These are phyloP conservation scores for Taphrina communis DNA, from an alignment of 1,139 yeast species.

Conservation along the genomic window DNA sequence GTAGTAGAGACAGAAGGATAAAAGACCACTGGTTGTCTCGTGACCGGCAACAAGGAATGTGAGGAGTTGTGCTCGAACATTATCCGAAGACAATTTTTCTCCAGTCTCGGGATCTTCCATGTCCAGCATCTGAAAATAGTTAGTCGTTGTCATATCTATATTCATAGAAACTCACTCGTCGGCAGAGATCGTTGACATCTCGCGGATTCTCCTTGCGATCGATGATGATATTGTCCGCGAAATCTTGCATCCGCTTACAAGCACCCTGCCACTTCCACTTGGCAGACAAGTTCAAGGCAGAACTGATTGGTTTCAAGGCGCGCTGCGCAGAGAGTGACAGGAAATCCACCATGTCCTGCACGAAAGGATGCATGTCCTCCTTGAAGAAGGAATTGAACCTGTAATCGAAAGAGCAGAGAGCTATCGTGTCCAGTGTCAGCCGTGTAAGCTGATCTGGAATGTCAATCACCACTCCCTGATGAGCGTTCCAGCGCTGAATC, in stretches of 20 bases:
- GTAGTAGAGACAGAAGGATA: conserved; percentile 42
- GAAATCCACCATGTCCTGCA: conserved; percentile 36
- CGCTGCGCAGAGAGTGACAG: conserved; percentile 37
- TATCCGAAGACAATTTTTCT: conserved; percentile 24
- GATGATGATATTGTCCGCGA: conserved; percentile 33
- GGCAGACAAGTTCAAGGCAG: conserved; percentile 24
- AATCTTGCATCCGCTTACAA: conserved; percentile 35
- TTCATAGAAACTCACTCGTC: background rate
- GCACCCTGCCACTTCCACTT: conserved; percentile 36
- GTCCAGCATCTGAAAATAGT: conserved; percentile 30
- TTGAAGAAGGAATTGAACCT: conserved; percentile 42
- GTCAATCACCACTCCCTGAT: conserved; percentile 32
- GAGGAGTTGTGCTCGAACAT: conserved; percentile 41
- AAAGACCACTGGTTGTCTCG: conserved; percentile 45
- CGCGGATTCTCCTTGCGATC: conserved; percentile 27
- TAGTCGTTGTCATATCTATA: conserved; percentile 5
- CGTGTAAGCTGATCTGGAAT: conserved; percentile 39
- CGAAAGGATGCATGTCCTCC: conserved; percentile 42
- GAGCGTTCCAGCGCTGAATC: conserved; percentile 36
- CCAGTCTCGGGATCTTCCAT: conserved; percentile 41
- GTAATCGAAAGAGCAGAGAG: conserved; percentile 40
- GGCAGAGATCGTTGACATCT: conserved; percentile 25
- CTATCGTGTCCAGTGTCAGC: conserved; percentile 41
- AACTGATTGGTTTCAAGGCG: conserved; percentile 23
- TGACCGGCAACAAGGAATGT: conserved; percentile 47